Evolutionary conservation across 2,329 filamentous ascomycete genomes (phyloP), one percentile per base, ranked within the genome.

Genomic region (Cordyceps cateniannulata): DNA sequence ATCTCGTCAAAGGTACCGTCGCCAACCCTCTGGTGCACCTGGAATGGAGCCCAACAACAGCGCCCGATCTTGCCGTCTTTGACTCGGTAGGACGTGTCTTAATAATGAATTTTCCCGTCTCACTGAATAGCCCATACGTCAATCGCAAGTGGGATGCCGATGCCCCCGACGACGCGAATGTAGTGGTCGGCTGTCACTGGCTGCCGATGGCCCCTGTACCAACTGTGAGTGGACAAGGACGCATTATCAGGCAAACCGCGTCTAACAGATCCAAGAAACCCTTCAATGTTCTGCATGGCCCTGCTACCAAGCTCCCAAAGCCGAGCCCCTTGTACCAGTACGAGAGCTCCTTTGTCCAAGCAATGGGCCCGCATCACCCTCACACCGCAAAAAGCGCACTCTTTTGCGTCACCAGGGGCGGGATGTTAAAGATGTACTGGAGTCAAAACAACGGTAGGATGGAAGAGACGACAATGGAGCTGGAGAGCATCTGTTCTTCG

Each of bases 121-220:
- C 86, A 8, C 75, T 97, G 50, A 96, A 96, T 69, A 84, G 86
- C 57, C 84, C 93, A 61, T 82, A 80, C 35, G 71, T 84, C 10
- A 79, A 80, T 54, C 83, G 86, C 47, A 82, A 80, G 60, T 87
- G 85, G 74, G 81, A 86, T 25, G 73, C 79, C n/a, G 91, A 93
- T 69, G 75, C 83, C 2, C 78, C 87, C 58, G 89, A 92, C 67
- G 91, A 96, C 70, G 79, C 90, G 42, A 85, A 89, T 65, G 84
- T 87, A 54, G 79, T 96, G 5, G 90, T 96, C 7, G 95, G 93
- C 3, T 83, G 91, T 71, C 89, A 91, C 74, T 99, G 95, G 95
- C 78, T 98, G 59, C 78, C 81, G n/a, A 78, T 86, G 25, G 76
- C 81, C 29, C 79, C 81, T n/a, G 71, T 70, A 66, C 73, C 75